phyloP scores from a whole-genome alignment of 495 filamentous ascomycete genomes.

The Penicillium salamii region DNA sequence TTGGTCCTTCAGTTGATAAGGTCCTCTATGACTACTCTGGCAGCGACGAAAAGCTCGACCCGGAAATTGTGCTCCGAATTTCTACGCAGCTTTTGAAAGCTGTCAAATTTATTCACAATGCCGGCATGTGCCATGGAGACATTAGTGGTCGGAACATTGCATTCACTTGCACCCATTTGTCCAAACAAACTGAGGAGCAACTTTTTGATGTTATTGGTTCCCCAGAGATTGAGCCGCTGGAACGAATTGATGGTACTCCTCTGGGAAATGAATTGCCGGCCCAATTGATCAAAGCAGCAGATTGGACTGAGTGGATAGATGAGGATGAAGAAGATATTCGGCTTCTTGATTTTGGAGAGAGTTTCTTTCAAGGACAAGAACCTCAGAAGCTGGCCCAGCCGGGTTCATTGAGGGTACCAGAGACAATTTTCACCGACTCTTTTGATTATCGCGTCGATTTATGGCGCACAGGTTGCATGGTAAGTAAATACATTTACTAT shows the following conservation, averaged over 20 bases:
- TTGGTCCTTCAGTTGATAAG: conserved; percentile 31
- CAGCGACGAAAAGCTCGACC: conserved; percentile 13
- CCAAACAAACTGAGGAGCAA: conserved; percentile 11
- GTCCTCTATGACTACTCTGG: conserved; percentile 21
- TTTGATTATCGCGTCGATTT: conserved; percentile 43
- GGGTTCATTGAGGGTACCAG: conserved; percentile 28
- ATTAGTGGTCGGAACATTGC: conserved; percentile 18
- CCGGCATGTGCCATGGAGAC: conserved; percentile 30
- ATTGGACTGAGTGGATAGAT: conserved; percentile 32
- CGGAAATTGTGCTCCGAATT: conserved; percentile 22
- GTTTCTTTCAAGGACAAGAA: conserved; percentile 26
- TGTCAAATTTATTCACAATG: conserved; percentile 28
- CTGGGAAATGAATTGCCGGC: conserved; percentile 24
- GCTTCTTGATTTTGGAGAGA: conserved; percentile 37
- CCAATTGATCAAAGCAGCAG: conserved; percentile 32
- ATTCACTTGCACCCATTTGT: conserved; percentile 14
- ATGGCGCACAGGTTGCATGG: conserved; percentile 39
- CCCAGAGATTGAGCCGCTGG: conserved; percentile 26
- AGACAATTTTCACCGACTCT: conserved; percentile 35
- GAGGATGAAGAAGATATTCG: conserved; percentile 40
- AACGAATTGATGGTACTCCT: conserved; percentile 26
- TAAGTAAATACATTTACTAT: conserved; percentile 17
- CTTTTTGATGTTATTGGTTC: conserved; percentile 27
- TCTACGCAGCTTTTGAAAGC: conserved; percentile 27
- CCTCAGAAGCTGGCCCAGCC: conserved; percentile 35